Conservation (phyloP, 2,329 filamentous ascomycete genomes). For the Emmonsiellopsis sp. region DNA sequence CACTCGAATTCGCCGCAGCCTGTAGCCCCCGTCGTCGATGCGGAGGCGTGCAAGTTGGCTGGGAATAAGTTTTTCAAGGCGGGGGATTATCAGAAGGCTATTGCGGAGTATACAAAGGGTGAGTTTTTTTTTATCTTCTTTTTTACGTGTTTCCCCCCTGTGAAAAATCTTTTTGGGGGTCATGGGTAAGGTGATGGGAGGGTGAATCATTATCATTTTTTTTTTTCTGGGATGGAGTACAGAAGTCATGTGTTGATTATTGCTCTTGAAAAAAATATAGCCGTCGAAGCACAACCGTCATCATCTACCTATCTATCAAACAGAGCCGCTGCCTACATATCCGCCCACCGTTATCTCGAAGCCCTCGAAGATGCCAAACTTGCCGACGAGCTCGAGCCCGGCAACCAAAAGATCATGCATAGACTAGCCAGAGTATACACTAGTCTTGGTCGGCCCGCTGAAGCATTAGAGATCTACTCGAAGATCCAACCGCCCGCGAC, state of each 20-base stretch:
- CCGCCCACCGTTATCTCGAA: constrained; percentile 64
- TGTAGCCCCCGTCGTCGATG: constrained; percentile 53
- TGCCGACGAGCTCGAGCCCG: constrained; percentile 72
- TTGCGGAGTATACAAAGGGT: constrained; percentile 95
- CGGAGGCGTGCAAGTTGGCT: constrained; percentile 81
- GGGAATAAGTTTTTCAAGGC: constrained; percentile 98
- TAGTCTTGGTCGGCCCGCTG: constrained; percentile 72
- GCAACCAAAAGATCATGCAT: constrained; percentile 79
- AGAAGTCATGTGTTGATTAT: not conserved
- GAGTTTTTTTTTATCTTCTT: constrained; percentile 20
- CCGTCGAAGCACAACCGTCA: constrained; percentile 75
- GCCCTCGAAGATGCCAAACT: constrained; percentile 80
- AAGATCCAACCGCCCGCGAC: constrained; percentile 72
- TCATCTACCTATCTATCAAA: constrained; percentile 90
- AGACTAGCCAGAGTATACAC: constrained; percentile 86
- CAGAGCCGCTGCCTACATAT: constrained; percentile 89
- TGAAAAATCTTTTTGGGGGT: not conserved
- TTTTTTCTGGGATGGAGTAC: not conserved
- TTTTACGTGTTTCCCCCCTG: not conserved
- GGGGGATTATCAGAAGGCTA: constrained; percentile 76
- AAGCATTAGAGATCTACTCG: constrained; percentile 73
- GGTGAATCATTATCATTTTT: not conserved
- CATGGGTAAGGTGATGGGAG: not conserved
- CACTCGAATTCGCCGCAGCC: constrained; percentile 41
- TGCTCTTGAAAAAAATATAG: constrained; percentile 39